These are phyloP conservation scores for Remersonia thermophila DNA, from an alignment of 2,329 filamentous ascomycete genomes.

Conservation along the genomic window DNA sequence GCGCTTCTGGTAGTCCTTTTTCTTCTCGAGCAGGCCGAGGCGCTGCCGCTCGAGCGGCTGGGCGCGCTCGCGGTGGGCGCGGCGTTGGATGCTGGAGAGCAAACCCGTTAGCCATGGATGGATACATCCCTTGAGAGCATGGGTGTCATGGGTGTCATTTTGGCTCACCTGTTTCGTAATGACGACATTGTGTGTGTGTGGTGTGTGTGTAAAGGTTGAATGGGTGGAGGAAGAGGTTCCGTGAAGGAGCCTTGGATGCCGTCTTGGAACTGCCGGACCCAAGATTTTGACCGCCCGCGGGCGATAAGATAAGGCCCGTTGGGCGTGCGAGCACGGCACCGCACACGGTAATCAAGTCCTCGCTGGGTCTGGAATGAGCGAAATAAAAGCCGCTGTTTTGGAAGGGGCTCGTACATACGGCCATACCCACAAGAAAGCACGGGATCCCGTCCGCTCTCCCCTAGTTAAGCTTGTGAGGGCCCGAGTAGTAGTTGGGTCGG, in stretches of 20 bases:
- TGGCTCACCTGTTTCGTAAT: slow-evolving; percentile 16
- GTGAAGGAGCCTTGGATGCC: not conserved
- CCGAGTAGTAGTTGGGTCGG: not conserved
- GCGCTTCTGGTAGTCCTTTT: slow-evolving; percentile 65
- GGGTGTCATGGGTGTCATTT: not conserved
- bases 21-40: slow-evolving; percentile 89
- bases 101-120: not conserved
- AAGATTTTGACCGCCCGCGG: not conserved
- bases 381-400: too few relatives aligned
- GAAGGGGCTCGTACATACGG: not conserved
- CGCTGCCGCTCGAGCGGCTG: slow-evolving; percentile 74
- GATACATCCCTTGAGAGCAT: not conserved
- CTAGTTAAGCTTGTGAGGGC: slow-evolving; percentile 1
- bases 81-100: slow-evolving; percentile 19
- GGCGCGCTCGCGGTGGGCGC: slow-evolving; percentile 75
- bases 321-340: too few relatives aligned
- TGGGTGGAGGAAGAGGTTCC: not conserved
- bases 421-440: slow-evolving; percentile 1
- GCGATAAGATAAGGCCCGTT: not conserved
- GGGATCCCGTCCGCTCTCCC: not conserved
- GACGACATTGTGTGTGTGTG: slow-evolving; percentile 15
- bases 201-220: not conserved
- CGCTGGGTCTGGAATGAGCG: too few relatives aligned
- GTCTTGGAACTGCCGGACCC: not conserved
- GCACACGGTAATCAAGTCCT: too few relatives aligned